Evolutionary conservation across 179 eudicot genomes (phyloP).

Genomic region (Beta lomatogona): DNA sequence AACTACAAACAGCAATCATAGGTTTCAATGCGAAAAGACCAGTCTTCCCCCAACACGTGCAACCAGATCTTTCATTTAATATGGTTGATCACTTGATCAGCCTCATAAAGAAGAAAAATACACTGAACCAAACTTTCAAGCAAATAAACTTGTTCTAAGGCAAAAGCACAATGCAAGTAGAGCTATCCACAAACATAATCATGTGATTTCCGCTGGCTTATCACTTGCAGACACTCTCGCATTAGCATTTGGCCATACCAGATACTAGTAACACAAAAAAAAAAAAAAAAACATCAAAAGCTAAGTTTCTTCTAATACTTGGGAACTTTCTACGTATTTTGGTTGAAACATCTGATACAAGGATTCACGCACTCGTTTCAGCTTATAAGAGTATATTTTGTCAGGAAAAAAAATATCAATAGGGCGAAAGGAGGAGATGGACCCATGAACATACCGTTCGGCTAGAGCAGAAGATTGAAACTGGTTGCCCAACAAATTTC

Average conservation of each 20-base stretch:
- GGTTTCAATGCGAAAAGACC: not conserved
- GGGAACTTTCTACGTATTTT: too few species aligned
- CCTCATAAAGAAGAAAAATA: not conserved
- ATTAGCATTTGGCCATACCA: too few species aligned
- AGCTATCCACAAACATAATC: too few species aligned
- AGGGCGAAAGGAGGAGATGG: not conserved
- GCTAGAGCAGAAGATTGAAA: slow-evolving; percentile 83
- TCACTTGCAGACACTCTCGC: not conserved
- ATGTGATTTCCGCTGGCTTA: not conserved
- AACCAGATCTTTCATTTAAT: not conserved
- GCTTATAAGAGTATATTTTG: not conserved
- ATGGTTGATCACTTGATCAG: not conserved
- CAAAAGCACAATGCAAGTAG: not conserved
- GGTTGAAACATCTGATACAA: too few species aligned
- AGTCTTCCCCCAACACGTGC: not conserved
- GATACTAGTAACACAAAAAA: too few species aligned
- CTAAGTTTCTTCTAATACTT: too few species aligned
- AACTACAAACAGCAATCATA: not conserved
- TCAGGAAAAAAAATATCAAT: not conserved
- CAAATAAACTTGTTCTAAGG: not conserved
- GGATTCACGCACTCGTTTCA: not conserved
- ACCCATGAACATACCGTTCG: slow-evolving; percentile 66
- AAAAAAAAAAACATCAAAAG: too few species aligned
- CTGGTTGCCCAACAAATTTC: slow-evolving; percentile 88
- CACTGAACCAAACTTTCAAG: not conserved